phyloP scores from a whole-genome alignment of 495 filamentous ascomycete genomes.

The Neurospora sp. region DNA sequence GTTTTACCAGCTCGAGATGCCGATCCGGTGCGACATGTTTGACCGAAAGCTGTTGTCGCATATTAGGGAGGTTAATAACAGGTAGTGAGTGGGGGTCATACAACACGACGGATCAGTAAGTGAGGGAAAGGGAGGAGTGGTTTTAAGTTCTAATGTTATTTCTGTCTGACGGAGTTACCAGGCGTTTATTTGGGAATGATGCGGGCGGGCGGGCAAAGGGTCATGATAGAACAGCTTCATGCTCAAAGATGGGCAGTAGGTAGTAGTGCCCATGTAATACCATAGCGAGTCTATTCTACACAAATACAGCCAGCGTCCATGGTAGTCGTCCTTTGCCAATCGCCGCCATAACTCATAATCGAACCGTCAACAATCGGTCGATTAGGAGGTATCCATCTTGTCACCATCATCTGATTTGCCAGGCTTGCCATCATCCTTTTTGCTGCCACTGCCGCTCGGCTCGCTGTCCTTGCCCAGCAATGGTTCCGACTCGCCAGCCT shows the following conservation, averaged over 20 bases:
- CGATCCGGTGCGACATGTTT: constrained; percentile 86
- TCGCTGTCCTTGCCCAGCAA: constrained; percentile 57
- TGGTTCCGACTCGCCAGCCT: constrained; percentile 57
- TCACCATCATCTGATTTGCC: constrained; percentile 43
- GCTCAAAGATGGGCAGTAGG: not conserved
- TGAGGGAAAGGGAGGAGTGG: not conserved
- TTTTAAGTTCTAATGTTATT: constrained; percentile 9
- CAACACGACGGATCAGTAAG: not conserved
- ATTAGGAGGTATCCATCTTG: constrained; percentile 78
- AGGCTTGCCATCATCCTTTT: constrained; percentile 34
- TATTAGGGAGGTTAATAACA: constrained; percentile 49
- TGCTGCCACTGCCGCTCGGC: constrained; percentile 45
- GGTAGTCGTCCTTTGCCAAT: not conserved
- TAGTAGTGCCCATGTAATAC: not conserved
- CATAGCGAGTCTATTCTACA: constrained; percentile 7
- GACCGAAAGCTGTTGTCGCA: constrained; percentile 72
- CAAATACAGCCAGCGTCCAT: constrained; percentile 2
- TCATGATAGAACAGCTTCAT: not conserved
- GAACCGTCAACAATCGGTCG: not conserved
- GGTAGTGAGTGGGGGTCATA: constrained; percentile 13
- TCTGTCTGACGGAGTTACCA: constrained; percentile 8
- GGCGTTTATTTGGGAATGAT: constrained; percentile 5
- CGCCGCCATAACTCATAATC: not conserved
- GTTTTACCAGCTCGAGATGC: constrained; percentile 97
- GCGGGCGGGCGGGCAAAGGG: not conserved